These are phyloP conservation scores for Sistotremastrum niveocremeum DNA, from an alignment of 768 basidiomycete genomes.

Conservation along the genomic window DNA sequence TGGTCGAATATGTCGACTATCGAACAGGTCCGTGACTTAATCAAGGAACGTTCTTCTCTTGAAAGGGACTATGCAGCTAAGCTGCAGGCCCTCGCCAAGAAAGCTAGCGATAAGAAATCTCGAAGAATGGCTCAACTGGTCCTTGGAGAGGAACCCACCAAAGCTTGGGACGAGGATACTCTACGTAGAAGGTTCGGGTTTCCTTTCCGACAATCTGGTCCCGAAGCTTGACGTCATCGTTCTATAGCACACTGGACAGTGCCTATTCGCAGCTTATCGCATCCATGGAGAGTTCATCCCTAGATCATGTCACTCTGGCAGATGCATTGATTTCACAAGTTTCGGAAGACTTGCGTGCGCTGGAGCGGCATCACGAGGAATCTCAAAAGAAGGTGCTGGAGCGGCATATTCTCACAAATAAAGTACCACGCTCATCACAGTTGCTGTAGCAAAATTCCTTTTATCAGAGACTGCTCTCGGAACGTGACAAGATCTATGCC, in stretches of 20 bases:
- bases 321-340: constrained; percentile 48
- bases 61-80: constrained; percentile 73
- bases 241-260: constrained; percentile 50
- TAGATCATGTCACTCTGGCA: constrained; percentile 56
- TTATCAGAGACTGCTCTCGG: constrained; percentile 56
- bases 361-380: constrained; percentile 53
- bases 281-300: constrained; percentile 44
- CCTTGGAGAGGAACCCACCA: constrained; percentile 56
- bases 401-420: not conserved
- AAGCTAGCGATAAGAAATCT: constrained; percentile 56
- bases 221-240: constrained; percentile 4
- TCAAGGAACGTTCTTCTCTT: constrained; percentile 47
- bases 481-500: constrained; percentile 52
- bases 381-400: constrained; percentile 50
- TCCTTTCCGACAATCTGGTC: not conserved
- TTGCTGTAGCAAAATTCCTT: constrained; percentile 44
- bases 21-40: constrained; percentile 58
- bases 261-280: constrained; percentile 57
- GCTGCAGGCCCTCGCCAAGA: constrained; percentile 50
- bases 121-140: constrained; percentile 42
- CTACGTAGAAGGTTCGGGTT: constrained; percentile 40
- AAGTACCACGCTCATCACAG: not conserved
- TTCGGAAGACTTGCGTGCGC: constrained; percentile 42
- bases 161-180: constrained; percentile 38
- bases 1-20: not conserved